These are phyloP conservation scores for Adansonia gregorii DNA, from an alignment of 441 rosid genomes.

Conservation along the genomic window DNA sequence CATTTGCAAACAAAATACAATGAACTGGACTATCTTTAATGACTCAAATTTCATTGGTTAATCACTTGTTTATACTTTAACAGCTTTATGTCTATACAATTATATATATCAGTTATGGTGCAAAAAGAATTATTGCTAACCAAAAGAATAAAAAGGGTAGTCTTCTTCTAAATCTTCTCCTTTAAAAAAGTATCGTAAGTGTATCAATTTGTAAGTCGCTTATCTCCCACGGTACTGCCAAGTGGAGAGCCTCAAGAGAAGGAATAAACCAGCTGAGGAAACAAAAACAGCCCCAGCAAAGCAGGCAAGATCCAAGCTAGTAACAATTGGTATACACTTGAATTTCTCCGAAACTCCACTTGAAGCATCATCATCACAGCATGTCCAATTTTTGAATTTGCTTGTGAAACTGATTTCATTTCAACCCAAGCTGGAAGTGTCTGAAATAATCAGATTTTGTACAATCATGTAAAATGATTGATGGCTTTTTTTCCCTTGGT, in stretches of 20 bases:
- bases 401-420: conserved; percentile 57
- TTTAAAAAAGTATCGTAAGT: neutral
- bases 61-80: too few species aligned
- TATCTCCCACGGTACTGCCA: neutral
- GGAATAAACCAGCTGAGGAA: conserved; percentile 60
- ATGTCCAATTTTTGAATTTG: conserved; percentile 70
- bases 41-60: too few species aligned
- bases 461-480: neutral
- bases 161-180: too few species aligned
- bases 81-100: neutral
- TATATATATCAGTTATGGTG: neutral
- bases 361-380: conserved; percentile 75
- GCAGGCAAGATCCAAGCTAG: conserved; percentile 65
- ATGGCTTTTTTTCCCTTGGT: neutral
- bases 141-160: too few species aligned
- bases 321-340: conserved; percentile 50
- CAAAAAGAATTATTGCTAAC: too few species aligned
- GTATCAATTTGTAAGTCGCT: neutral
- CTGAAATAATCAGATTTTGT: conserved; percentile 35
- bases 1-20: neutral
- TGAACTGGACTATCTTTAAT: neutral
- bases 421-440: conserved; percentile 55
- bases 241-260: conserved; percentile 60
- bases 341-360: conserved; percentile 74
- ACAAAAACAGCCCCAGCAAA: conserved; percentile 61